Percentiles rank a stretch among this genome's conserved stretches.
Evolutionary conservation across 805 yeast genomes (phyloP).

Genomic region (Lipomyces chichibuensis): DNA sequence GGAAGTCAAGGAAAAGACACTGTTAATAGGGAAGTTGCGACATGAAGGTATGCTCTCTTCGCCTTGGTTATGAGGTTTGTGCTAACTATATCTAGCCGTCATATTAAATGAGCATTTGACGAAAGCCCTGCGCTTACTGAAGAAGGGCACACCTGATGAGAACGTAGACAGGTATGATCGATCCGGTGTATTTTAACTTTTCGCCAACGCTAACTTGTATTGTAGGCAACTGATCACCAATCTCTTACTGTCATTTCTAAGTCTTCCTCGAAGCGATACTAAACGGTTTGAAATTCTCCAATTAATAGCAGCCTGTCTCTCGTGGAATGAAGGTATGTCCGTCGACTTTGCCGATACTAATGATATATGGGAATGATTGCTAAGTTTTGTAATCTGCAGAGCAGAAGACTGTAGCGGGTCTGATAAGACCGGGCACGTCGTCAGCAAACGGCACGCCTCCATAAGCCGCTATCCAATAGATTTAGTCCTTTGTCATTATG

Average conservation of each 20-base stretch:
- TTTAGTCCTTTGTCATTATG: not conserved
- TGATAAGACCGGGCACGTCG: slow-evolving; percentile 41
- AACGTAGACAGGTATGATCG: slow-evolving; percentile 43
- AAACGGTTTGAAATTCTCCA: slow-evolving; percentile 91
- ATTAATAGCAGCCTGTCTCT: slow-evolving; percentile 76
- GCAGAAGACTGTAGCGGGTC: slow-evolving; percentile 74
- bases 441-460: slow-evolving; percentile 1
- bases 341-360: not conserved
- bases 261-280: slow-evolving; percentile 88
- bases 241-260: slow-evolving; percentile 78
- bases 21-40: slow-evolving; percentile 84
- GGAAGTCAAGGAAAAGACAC: slow-evolving; percentile 68
- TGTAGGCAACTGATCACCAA: slow-evolving; percentile 88
- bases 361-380: not conserved
- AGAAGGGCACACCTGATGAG: slow-evolving; percentile 58
- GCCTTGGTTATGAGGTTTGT: too few relatives aligned
- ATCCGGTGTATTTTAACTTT: slow-evolving; percentile 49
- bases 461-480: slow-evolving; percentile 3
- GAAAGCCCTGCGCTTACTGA: slow-evolving; percentile 84
- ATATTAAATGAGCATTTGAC: slow-evolving; percentile 91
- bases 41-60: slow-evolving; percentile 58
- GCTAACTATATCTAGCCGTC: slow-evolving; percentile 55
- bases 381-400: slow-evolving; percentile 33
- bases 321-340: slow-evolving; percentile 74
- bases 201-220: slow-evolving; percentile 40